Base-by-base conservation (phyloP, 164 flowering plant species). In the Vitis riparia region DNA sequence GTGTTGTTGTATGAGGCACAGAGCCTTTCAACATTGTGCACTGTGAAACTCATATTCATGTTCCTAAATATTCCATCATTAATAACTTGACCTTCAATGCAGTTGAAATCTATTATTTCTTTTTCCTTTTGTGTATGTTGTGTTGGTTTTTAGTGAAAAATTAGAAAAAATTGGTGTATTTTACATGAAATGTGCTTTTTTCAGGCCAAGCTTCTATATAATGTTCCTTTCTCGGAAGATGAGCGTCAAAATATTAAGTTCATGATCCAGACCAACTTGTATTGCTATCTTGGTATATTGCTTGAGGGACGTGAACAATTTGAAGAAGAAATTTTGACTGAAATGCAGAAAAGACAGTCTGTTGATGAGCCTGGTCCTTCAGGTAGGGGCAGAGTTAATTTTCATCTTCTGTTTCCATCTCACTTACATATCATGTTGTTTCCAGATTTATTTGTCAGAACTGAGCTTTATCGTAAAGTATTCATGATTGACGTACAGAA, bases 221-320 rank as follows among this genome's bases (percentile, higher is more conserved):
- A 80, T 12, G 80, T 82, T 76, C 80, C 82, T 17, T n/a, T 87
- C 74, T 71, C 85, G 5, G 75, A 79, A 59, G 80, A 83, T 27
- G 91, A 83, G 62, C 77, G 81, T 9, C 75, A 83, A 74, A 77
- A 58, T 62, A 80, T 87, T 44, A 87, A 82, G 70, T 72, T 74
- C 1, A 69, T 80, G 77, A 85, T 87, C 56, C 91, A 85, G 62
- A 80, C 80, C 62, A 85, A 82, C 62, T 55, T 85, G 67, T 85
- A 82, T 62, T 27, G 65, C 10, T 85, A 87, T 76, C 68, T 87
- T 52, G 82, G 76, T 52, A 76, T 78, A 29, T 68, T 87, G 51
- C 84, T 87, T n/a, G 86, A 85, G 59, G 83, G 78, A 14, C 81
- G 86, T 19, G 84, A 87, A 52, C 67, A 51, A n/a, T 87, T 83